Base-by-base conservation (phyloP, 768 basidiomycete genomes). In the Amanita phalloides region DNA sequence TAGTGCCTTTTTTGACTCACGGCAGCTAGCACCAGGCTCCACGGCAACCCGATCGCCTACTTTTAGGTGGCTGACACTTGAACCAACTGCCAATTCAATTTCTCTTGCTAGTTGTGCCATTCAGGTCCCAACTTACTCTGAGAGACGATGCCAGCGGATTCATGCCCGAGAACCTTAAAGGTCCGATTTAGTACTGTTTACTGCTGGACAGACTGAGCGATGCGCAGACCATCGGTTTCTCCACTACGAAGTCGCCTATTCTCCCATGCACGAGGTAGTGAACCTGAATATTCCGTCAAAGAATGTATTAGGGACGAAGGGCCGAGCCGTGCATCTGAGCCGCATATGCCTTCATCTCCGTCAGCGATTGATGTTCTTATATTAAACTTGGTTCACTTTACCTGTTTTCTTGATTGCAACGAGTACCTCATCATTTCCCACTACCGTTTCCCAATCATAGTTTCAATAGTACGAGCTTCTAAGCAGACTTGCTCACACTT, bases 321-420 rank as follows among this genome's bases (percentile, higher is more conserved):
- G 14, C 20, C 14, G 46, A 28, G 45, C 51, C 64, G 57, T 68
- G 86, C 86, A 75, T 95, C 91, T 53, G 89, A 91, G 35, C 91
- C 91, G 63, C 90, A 94, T 56, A 94, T 93, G 48, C 91, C 91
- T 89, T 56, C 7, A 21, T 17, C 17, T 42, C 32, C 21, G 25
- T 49, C 26, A 49, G 48, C 36, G 11, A 26, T 14, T 10, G 35
- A 32, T n/a, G 13, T 28, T 7, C 14, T 9, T 26, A 28, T 13
- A 26, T 41, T 3, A 11, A 38, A n/a, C 20, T 30, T 39, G 26
- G 6, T 3, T n/a, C 25, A 21, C 59, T 75, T 54, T 54, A 83
- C 90, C 92, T 14, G 93, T 95, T 71, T 93, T 93, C 71, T 90
- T 92, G 38, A 97, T 86, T 59, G 86, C 74, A 32, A 98, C 81